phyloP scores from a whole-genome alignment of 2,329 filamentous ascomycete genomes.

The Exserohilum turcica region DNA sequence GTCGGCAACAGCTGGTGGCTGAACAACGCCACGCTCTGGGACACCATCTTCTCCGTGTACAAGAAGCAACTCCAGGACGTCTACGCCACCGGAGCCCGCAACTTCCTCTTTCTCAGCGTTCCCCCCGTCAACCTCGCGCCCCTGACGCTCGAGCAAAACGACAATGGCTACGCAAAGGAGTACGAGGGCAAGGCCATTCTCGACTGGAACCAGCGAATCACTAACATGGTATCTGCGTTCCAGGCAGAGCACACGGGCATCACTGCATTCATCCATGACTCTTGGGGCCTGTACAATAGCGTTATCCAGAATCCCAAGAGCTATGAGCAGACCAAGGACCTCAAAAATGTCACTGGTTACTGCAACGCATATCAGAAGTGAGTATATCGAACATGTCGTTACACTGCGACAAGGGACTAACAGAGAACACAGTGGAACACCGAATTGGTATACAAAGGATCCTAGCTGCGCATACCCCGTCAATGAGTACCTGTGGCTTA shows the following conservation, averaged over 20 bases:
- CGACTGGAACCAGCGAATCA: constrained; percentile 58
- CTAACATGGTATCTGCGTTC: constrained; percentile 51
- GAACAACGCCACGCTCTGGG: constrained; percentile 43
- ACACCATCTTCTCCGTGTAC: constrained; percentile 48
- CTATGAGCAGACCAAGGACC: constrained; percentile 56
- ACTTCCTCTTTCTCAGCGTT: constrained; percentile 57
- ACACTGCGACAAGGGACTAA: too few species aligned
- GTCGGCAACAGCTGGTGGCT: constrained; percentile 57
- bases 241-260: constrained; percentile 46
- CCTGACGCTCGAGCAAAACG: constrained; percentile 46
- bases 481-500: constrained; percentile 69
- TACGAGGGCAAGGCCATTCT: constrained; percentile 53
- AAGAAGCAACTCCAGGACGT: constrained; percentile 46
- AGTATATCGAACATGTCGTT: too few species aligned
- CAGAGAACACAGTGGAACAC: constrained; percentile 39
- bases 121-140: constrained; percentile 60
- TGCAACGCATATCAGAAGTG: constrained; percentile 61
- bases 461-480: constrained; percentile 59
- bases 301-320: constrained; percentile 60
- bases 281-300: constrained; percentile 56
- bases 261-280: constrained; percentile 59
- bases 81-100: constrained; percentile 54
- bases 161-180: constrained; percentile 41
- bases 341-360: constrained; percentile 62
- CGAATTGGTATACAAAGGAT: constrained; percentile 47